Percentiles rank a stretch among this genome's conserved stretches.
phyloP scores from a whole-genome alignment of 73 alveolate species.

The Paramecium caudatum region DNA sequence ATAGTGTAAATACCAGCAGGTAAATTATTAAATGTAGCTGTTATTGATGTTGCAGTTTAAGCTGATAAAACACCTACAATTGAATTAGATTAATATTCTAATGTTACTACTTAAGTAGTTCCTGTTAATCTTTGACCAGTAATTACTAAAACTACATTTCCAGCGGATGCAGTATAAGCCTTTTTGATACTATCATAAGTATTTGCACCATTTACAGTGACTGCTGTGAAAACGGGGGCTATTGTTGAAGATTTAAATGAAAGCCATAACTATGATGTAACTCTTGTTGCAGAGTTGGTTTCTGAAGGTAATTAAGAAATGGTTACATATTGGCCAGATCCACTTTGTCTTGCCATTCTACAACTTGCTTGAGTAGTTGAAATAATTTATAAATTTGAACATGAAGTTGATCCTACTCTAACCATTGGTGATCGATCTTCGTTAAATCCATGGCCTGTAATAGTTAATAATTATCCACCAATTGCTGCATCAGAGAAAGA shows the following conservation, averaged over 20 bases:
- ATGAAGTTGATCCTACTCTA: background rate
- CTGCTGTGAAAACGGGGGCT: slow-evolving; percentile 71
- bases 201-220: background rate
- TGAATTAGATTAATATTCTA: slow-evolving; percentile 60
- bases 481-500: background rate
- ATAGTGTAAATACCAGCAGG: slow-evolving; percentile 89
- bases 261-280: background rate
- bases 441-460: slow-evolving; percentile 44
- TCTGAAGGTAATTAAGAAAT: background rate
- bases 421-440: background rate
- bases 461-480: slow-evolving; percentile 57
- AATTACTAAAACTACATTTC: background rate
- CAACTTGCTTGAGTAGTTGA: background rate
- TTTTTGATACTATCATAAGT: background rate
- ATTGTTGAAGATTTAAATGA: slow-evolving; percentile 70
- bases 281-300: too few relatives aligned
- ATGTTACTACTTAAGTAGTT: slow-evolving; percentile 80
- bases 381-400: too few relatives aligned
- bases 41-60: slow-evolving; percentile 87
- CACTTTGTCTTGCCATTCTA: background rate
- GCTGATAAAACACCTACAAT: slow-evolving; percentile 84
- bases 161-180: background rate
- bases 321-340: too few relatives aligned
- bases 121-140: slow-evolving; percentile 71
- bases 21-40: slow-evolving; percentile 77